phyloP scores from a whole-genome alignment of 1,139 yeast species.

The Wickerhamiella infanticola region DNA sequence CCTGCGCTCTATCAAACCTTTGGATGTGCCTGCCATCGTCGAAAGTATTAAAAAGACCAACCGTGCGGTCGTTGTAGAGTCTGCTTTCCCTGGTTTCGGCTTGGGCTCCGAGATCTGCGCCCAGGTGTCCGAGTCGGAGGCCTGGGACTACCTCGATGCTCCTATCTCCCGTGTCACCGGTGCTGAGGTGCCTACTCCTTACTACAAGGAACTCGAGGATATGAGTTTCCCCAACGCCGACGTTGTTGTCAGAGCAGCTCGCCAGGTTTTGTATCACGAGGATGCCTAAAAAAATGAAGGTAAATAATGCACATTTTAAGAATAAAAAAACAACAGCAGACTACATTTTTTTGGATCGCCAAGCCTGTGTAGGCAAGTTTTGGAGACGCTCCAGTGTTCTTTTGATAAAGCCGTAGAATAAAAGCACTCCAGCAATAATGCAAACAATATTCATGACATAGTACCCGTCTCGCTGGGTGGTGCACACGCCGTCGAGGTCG shows the following conservation, averaged over 20 bases:
- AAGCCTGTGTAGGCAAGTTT: constrained; percentile 45
- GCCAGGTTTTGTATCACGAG: constrained; percentile 69
- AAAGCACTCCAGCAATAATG: constrained; percentile 45
- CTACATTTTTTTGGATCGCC: constrained; percentile 33
- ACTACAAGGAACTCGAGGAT: constrained; percentile 91
- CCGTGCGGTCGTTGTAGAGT: constrained; percentile 90
- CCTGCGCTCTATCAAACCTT: constrained; percentile 93
- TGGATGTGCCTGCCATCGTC: constrained; percentile 76
- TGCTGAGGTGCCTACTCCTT: constrained; percentile 99
- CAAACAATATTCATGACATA: constrained; percentile 63
- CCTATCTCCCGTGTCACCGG: constrained; percentile 99
- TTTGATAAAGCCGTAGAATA: constrained; percentile 54
- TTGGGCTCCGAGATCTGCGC: constrained; percentile 98
- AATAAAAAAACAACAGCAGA: background rate
- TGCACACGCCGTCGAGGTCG: constrained; percentile 39
- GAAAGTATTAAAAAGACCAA: constrained; percentile 91
- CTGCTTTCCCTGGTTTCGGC: constrained; percentile 97
- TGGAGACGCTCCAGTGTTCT: constrained; percentile 44
- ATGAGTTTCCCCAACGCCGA: constrained; percentile 97
- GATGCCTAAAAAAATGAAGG: constrained; percentile 14
- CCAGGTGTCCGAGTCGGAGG: constrained; percentile 96
- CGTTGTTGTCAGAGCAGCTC: constrained; percentile 77
- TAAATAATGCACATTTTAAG: background rate
- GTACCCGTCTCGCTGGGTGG: constrained; percentile 60
- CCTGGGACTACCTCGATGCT: constrained; percentile 95